Evolutionary conservation across 2,329 filamentous ascomycete species (phyloP).

Genomic region (Diplodia scrobiculata): DNA sequence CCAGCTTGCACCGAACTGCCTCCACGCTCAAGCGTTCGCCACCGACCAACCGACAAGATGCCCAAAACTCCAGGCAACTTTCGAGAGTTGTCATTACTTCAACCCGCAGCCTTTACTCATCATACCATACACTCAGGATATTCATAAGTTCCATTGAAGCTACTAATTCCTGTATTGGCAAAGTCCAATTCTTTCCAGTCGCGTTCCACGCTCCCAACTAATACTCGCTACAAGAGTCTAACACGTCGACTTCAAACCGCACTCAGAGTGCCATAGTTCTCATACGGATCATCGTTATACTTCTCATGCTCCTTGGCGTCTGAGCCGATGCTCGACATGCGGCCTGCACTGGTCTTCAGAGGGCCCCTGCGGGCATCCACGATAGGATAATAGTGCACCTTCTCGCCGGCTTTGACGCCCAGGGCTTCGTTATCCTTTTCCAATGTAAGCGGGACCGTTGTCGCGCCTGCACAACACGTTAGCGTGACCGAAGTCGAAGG

Average conservation of each 20-base stretch:
- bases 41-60: background rate
- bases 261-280: constrained; percentile 20
- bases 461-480: constrained; percentile 29
- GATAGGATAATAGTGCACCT: constrained; percentile 38
- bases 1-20: background rate
- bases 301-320: constrained; percentile 38
- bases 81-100: background rate
- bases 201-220: background rate
- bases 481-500: background rate
- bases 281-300: constrained; percentile 32
- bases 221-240: background rate
- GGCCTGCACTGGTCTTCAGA: constrained; percentile 40
- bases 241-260: background rate
- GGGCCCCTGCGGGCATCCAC: constrained; percentile 42
- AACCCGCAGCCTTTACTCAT: background rate
- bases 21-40: background rate
- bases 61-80: background rate
- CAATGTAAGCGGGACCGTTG: constrained; percentile 33
- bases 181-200: background rate
- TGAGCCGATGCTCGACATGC: constrained; percentile 35
- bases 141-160: background rate
- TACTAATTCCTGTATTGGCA: background rate
- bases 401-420: constrained; percentile 28
- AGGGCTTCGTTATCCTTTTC: constrained; percentile 22
- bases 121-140: background rate